Evolutionary conservation across 345 rosid genomes (phyloP).

Genomic region (Anastatica hierochuntica): DNA sequence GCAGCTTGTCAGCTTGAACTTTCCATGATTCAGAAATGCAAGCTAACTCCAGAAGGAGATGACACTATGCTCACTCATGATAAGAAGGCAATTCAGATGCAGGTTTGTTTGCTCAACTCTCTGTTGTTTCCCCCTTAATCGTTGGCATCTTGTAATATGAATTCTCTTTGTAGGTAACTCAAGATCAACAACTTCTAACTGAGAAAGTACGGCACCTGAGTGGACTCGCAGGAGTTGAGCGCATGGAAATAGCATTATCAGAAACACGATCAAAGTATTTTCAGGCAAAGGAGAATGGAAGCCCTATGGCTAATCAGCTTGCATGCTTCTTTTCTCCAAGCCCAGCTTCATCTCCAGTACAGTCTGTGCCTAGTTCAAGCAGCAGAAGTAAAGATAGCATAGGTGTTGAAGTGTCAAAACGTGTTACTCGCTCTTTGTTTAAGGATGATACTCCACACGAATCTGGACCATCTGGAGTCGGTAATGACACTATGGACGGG

Average conservation of each 20-base stretch:
- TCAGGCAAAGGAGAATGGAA: slow-evolving; percentile 46
- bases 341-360: slow-evolving; percentile 30
- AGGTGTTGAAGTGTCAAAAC: slow-evolving; percentile 37
- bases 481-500: slow-evolving; percentile 20
- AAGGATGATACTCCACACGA: slow-evolving; percentile 34
- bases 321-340: slow-evolving; percentile 39
- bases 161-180: slow-evolving; percentile 45
- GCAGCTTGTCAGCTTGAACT: slow-evolving; percentile 99
- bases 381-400: slow-evolving; percentile 14
- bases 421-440: slow-evolving; percentile 62
- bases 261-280: slow-evolving; percentile 61
- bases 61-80: slow-evolving; percentile 61
- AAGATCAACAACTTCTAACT: slow-evolving; percentile 72
- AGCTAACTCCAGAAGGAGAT: slow-evolving; percentile 57
- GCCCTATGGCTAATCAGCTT: slow-evolving; percentile 38
- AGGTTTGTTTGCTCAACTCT: slow-evolving; percentile 55
- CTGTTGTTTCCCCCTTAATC: too few relatives aligned
- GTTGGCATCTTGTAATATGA: slow-evolving; percentile 4
- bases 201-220: slow-evolving; percentile 71
- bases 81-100: slow-evolving; percentile 82
- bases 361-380: slow-evolving; percentile 26
- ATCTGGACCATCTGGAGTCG: slow-evolving; percentile 28
- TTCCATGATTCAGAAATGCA: slow-evolving; percentile 91
- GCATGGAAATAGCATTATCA: slow-evolving; percentile 69
- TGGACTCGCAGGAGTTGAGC: slow-evolving; percentile 67